Evolutionary conservation across 1,139 yeast species (phyloP), one percentile per base, ranked within the genome.

Genomic region (Candida neerlandica): DNA sequence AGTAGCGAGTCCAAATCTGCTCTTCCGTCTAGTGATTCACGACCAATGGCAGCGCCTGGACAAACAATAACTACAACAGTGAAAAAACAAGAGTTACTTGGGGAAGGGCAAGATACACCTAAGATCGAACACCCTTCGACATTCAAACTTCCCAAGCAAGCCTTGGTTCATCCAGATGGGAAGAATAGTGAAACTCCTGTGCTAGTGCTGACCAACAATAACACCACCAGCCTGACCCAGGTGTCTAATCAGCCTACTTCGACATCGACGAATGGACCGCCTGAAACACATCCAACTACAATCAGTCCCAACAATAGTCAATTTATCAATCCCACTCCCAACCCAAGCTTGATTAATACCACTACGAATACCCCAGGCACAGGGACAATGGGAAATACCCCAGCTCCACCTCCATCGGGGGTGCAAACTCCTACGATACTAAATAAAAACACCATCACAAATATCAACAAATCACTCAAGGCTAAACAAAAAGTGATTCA

Each of bases 401-500:
- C 42, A 14, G 42, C 37, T 18, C 46, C 30, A 33, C 33, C 33
- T 15, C 16, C 42, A 6, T 39, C 50, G n/a, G 46, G 27, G 10
- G 10, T 42, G 32, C 50, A 46, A 26, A 49, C 48, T 30, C 59
- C 49, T 15, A 37, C 55, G 6, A 58, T 60, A 21, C 55, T 69
- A 32, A 71, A 70, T 55, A 69, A 69, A 46, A 61, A 55, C 30
- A 64, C 69, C 34, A 69, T 73, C 40, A 60, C 73, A 33, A 71
- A 67, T 57, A 59, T 73, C 40, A 73, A 73, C 55, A 72, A 73
- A 54, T 69, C 78, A 3, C 58, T 73, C 40, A 72, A 70, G 55
- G 77, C 76, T 10, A 73, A 73, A 50, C 78, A 73, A 53, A 70
- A 70, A 51, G 66, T 73, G 45, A 71, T 72, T 47, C 69, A 61